Base-by-base conservation (phyloP, 805 yeast species). In the Myxozyma vanderwaltii region DNA sequence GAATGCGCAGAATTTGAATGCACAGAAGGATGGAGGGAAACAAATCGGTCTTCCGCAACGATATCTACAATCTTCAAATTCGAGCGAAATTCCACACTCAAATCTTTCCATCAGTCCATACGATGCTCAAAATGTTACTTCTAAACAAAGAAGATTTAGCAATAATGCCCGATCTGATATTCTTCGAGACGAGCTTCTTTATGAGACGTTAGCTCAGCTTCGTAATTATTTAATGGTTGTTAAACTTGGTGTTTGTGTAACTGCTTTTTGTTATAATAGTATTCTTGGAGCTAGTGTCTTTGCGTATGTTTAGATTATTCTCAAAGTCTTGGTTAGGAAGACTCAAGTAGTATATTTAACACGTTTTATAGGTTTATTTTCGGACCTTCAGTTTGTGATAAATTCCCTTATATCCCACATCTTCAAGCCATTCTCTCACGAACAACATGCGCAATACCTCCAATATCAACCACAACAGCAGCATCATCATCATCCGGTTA, bases 191-290 rank as follows among this genome's bases (percentile, higher is more conserved):
- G 44, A 23, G 8, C 17, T 17, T 7, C 15, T 33, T n/a, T 46
- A 36, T n/a, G 33, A 55, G 23, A 26, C 36, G 2, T 13, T 48
- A 10, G 13, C 36, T 13, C 51, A 53, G 45, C 45, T 53, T 4
- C 40, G 45, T 23, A 19, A 45, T 24, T 55, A 47, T 24, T 17
- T 54, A 13, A 6, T 29, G 12, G n/a, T 54, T 15, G 19, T 55
- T 26, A 41, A 38, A 27, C 43, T 48, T n/a, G 54, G 27, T 17
- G 45, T 55, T 17, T 55, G 59, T 48, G 54, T 26, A 8, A 41
- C 19, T 4, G 39, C 59, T 19, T 55, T 51, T 41, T 29, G 24
- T n/a, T 48, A 38, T 29, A 48, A 49, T 26, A 24, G 15, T 17
- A 21, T 31, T 3, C 54, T 55, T 1, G 59, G 59, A 7, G 19